Base-by-base conservation (phyloP, 192 early-diverging fungal genomes). In the Coemansia sp. region DNA sequence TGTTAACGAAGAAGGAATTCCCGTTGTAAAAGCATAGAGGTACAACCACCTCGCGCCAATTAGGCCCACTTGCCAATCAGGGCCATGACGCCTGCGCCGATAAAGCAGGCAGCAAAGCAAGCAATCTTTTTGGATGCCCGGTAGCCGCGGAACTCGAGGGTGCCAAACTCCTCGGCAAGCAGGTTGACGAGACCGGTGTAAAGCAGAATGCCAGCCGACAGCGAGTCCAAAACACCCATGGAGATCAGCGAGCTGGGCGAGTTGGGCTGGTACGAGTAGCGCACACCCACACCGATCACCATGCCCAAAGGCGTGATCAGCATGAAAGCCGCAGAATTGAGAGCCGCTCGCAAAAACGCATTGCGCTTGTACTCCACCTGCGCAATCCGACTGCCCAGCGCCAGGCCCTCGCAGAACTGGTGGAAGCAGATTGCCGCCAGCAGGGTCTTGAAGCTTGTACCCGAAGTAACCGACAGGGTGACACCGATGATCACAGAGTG, bases 261-360 rank as follows among this genome's bases (percentile, higher is more conserved):
- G 50, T 83, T 81, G 2, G 73, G 65, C 41, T 82, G 80, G 67
- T 83, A 91, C 17, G 78, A 77, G 39, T 77, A 59, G 30, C 75
- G 79, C 23, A 92, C 63, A n/a, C 80, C 85, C 56, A 92, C 82
- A 30, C 91, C 91, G 50, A 92, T 85, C 17, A 79, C 75, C 34
- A 89, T 77, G 45, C 91, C 91, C 11, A 92, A 27, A 2, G 91
- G 91, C 5, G 90, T 92, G n/a, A 82, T 85, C 6, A 93, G 43
- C 22, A 83, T 74, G 59, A 85, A 92, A 11, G 72, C 25, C 0
- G 69, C 35, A 11, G 80, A 79, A 53, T 80, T 81, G 13, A 72
- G 7, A 0, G 67, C n/a, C 4, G 81, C 64, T 3, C 57, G 41
- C 22, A 66, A 18, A 17, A 65, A 62, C 4, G 50, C 59, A 20